A percentile compares a stretch with the other conserved stretches of the same genome.
Conservation (phyloP, 495 filamentous ascomycete genomes). For the Xylaria sp. region DNA sequence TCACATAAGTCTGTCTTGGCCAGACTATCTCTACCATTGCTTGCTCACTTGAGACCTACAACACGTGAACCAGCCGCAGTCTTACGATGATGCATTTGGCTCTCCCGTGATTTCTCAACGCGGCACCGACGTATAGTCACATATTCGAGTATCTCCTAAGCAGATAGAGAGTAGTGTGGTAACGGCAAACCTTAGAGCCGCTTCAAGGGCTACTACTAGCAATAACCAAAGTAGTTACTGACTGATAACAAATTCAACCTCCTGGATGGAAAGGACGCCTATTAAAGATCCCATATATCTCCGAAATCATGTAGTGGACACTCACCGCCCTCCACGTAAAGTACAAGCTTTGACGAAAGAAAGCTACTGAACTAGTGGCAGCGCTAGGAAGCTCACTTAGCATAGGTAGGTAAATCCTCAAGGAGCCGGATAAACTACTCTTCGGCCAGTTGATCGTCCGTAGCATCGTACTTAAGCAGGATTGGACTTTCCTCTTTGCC, state of each 20-base stretch:
- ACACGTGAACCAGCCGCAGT: not conserved
- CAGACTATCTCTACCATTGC: not conserved
- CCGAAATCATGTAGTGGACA: not conserved
- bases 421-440: constrained; percentile 7
- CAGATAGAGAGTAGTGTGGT: not conserved
- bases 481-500: not conserved
- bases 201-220: not conserved
- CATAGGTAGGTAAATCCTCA: not conserved
- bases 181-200: not conserved
- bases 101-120: not conserved
- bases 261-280: not conserved
- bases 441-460: not conserved
- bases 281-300: not conserved
- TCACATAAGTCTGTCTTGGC: too few relatives aligned
- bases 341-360: not conserved
- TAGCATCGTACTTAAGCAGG: not conserved
- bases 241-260: not conserved
- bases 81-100: not conserved
- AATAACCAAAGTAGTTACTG: not conserved
- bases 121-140: not conserved
- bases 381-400: not conserved
- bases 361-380: not conserved
- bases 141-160: not conserved
- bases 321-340: constrained; percentile 2
- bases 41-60: not conserved